Base-by-base conservation (phyloP, 441 rosid species). In the Bocquillonia castaneifolia region DNA sequence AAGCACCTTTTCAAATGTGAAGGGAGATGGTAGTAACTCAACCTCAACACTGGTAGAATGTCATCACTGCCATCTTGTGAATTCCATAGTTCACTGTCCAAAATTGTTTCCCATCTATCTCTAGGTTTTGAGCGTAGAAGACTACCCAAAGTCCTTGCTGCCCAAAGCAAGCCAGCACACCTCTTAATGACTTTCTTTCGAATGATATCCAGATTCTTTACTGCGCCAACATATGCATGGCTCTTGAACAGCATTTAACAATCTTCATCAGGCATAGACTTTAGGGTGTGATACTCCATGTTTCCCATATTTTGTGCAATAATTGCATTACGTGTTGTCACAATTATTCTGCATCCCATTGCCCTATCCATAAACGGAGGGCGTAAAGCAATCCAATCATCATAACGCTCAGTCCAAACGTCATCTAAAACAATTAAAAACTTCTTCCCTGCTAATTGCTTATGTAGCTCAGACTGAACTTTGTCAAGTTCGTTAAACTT, bases 341-440 rank as follows among this genome's bases (percentile, higher is more conserved):
- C 45, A 26, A 71, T 71, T 20, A 71, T 26, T 39, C 34, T 63
- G 37, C 74, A 45, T n/a, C 68, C 56, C 0, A 45, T 39, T 10
- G 39, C 54, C 13, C 42, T 40, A 10, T 18, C 26, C 20, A 20
- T 18, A 26, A 51, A 63, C 4, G 63, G 68, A 15, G 42, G 62
- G 5, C 8, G 14, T 6, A 58, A 37, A 3, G 40, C 62, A 9
- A n/a, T 15, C 62, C 62, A 58, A 32, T 2, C 18, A 18, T 15
- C 62, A 39, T 42, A 42, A 23, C 18, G n/a, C 37, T 44, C 25
- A 20, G 26, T 62, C 66, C 66, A 62, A 5, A 62, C 66, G 26
- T 62, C 66, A 51, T 70, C 73, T 26, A 61, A 20, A 60, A n/a
- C n/a, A n/a, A n/a, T n/a, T n/a, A n/a, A 68, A 31, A 59, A 68